Percentiles rank a stretch among this genome's conserved stretches.
Evolutionary conservation across 805 yeast genomes (phyloP).

Genomic region (Myxozyma neotropica): DNA sequence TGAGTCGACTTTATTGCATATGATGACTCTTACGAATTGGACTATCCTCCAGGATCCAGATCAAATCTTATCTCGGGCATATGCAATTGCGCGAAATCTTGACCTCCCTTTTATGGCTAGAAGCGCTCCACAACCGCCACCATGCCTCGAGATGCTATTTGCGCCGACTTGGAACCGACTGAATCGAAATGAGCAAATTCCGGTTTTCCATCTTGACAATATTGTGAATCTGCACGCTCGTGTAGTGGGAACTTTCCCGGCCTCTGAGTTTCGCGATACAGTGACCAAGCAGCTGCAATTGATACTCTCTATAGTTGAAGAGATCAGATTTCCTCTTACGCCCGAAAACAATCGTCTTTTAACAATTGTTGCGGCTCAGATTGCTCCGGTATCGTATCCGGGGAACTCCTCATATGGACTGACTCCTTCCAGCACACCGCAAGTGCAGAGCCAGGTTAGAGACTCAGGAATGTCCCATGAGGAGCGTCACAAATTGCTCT

Average conservation of each 20-base stretch:
- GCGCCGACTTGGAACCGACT: constrained; percentile 4
- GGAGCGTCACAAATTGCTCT: constrained; percentile 3
- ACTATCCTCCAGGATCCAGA: constrained; percentile 6
- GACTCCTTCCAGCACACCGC: neutral
- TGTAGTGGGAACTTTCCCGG: neutral
- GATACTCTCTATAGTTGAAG: constrained; percentile 3
- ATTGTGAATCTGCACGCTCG: constrained; percentile 21
- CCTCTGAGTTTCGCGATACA: constrained; percentile 7
- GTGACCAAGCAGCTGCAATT: constrained; percentile 1
- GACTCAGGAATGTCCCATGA: neutral
- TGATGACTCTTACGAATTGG: constrained; percentile 20
- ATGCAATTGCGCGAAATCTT: constrained; percentile 4
- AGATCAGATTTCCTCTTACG: constrained; percentile 2
- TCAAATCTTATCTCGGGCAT: constrained; percentile 9
- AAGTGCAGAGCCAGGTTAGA: neutral
- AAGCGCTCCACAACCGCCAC: constrained; percentile 7
- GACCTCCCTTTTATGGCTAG: constrained; percentile 1
- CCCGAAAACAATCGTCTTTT: constrained; percentile 8
- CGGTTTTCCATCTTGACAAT: constrained; percentile 2
- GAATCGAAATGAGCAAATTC: constrained; percentile 1
- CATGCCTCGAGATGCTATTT: constrained; percentile 1
- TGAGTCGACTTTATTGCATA: constrained; percentile 2
- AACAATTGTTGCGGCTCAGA: constrained; percentile 14
- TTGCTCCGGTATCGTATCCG: neutral
- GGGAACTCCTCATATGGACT: neutral